Base-by-base conservation (phyloP, 805 yeast genomes). In the Nakazawaea populi region DNA sequence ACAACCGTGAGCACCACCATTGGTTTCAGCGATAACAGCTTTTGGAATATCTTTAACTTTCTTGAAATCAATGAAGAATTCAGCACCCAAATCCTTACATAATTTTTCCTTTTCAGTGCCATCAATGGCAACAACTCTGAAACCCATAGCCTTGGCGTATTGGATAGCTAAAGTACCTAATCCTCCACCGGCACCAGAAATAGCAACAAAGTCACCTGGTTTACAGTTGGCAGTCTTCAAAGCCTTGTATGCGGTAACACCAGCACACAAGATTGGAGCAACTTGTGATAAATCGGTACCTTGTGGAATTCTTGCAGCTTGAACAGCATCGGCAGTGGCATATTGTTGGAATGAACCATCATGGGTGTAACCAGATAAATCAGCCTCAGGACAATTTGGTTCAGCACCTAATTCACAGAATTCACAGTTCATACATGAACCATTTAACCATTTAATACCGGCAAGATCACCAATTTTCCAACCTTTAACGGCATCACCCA, bases 141-240 rank as follows among this genome's bases (percentile, higher is more conserved):
- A 73, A 61, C 91, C 92, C 86, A 84, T 79, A 54, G 88, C 89
- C 59, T 69, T 76, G 55, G 88, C 90, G 69, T 83, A 85, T 71
- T 85, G 90, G 60, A 85, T 73, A 51, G 89, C 89, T 57, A 85
- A 69, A 39, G 88, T 73, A 63, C 91, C 92, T 67, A 85, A 76
- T 63, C 92, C 91, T 67, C 91, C 91, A 67, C 82, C 87, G 55
- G 89, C 90, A 72, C 92, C 91, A 52, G 89, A 80, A 54, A 85
- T 73, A 54, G 82, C 80, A 57, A 83, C 86, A 84, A 85, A 85
- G 67, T 85, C 81, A 63, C 92, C 90, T 27, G 90, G 35, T 12
- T 24, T 6, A 29, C 42, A 51, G 8, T 46, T 50, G 10, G 87
- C 84, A 47, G 81, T 75, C 71, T 81, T 81, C 62, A 82, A 70